phyloP scores from a whole-genome alignment of 208 protist species.

The Acanthamoeba castellanii region DNA sequence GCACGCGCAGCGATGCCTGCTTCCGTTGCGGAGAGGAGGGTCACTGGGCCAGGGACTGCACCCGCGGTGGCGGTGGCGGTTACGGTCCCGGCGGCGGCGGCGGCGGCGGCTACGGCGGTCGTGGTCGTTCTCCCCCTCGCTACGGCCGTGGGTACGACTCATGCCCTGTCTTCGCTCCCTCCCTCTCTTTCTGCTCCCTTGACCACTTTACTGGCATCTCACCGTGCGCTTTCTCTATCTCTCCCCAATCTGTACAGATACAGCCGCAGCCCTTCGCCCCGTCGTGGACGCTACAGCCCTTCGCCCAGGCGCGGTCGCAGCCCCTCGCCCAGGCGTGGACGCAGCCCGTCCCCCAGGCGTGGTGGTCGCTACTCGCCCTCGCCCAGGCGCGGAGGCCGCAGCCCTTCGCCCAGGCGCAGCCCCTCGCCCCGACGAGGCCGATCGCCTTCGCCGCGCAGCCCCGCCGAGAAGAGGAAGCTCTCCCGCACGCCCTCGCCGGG shows the following conservation, averaged over 20 bases:
- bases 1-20: constrained; percentile 7
- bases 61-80: neutral
- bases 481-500: neutral
- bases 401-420: neutral
- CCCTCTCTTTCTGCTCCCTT: too few species aligned
- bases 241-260: too few species aligned
- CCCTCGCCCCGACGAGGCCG: constrained; percentile 26
- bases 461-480: constrained; percentile 2
- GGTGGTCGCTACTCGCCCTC: neutral
- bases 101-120: constrained; percentile 29
- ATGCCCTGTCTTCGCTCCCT: too few species aligned
- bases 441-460: constrained; percentile 4
- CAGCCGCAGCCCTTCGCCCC: constrained; percentile 17
- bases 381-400: neutral
- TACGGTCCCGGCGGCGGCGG: neutral
- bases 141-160: constrained; percentile 18
- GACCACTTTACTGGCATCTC: too few species aligned
- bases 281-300: constrained; percentile 9
- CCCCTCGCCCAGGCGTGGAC: neutral
- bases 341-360: constrained; percentile 31
- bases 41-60: constrained; percentile 67
- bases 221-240: too few species aligned
- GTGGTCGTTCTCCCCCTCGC: constrained; percentile 35
- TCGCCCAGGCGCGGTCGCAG: neutral
- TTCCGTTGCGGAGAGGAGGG: constrained; percentile 56